These are phyloP conservation scores for Plantago elongata DNA, from an alignment of 257 asterid genomes.

Conservation along the genomic window DNA sequence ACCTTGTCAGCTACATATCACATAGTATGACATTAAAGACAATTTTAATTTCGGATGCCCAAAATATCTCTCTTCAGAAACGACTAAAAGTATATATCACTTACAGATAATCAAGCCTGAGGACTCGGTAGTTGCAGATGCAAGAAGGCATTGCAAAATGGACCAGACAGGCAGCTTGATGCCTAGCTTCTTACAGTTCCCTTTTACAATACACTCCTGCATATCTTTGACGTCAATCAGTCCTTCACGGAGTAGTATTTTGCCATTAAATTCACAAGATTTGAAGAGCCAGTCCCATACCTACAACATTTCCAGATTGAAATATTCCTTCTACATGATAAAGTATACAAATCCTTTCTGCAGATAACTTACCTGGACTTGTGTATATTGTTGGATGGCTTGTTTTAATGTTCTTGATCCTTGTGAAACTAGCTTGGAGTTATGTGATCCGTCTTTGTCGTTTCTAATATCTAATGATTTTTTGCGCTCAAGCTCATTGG, in stretches of 20 bases:
- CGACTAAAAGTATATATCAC: slow-evolving; percentile 14
- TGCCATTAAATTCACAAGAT: slow-evolving; percentile 70
- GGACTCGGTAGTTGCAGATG: slow-evolving; percentile 57
- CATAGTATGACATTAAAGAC: background rate
- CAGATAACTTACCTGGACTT: slow-evolving; percentile 52
- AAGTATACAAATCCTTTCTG: background rate
- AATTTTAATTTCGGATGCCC: no score
- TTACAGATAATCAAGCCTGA: slow-evolving; percentile 62
- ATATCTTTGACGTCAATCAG: slow-evolving; percentile 61
- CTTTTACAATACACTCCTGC: slow-evolving; percentile 58
- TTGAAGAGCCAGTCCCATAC: slow-evolving; percentile 92
- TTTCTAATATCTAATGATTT: slow-evolving; percentile 34
- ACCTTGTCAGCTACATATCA: slow-evolving; percentile 60
- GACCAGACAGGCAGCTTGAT: slow-evolving; percentile 84
- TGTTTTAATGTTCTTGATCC: slow-evolving; percentile 73
- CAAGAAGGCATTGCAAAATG: slow-evolving; percentile 65
- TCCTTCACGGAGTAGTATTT: slow-evolving; percentile 60
- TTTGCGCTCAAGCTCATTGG: slow-evolving; percentile 33
- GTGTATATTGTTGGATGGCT: slow-evolving; percentile 58
- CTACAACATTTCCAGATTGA: slow-evolving; percentile 24
- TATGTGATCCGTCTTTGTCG: slow-evolving; percentile 47
- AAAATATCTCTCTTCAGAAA: background rate
- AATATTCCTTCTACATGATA: slow-evolving; percentile 9
- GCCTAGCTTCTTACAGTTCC: slow-evolving; percentile 68
- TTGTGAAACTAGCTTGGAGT: slow-evolving; percentile 48